These are phyloP conservation scores for Chernovozyma aurita DNA, from an alignment of 1,139 yeast species.

Conservation along the genomic window DNA sequence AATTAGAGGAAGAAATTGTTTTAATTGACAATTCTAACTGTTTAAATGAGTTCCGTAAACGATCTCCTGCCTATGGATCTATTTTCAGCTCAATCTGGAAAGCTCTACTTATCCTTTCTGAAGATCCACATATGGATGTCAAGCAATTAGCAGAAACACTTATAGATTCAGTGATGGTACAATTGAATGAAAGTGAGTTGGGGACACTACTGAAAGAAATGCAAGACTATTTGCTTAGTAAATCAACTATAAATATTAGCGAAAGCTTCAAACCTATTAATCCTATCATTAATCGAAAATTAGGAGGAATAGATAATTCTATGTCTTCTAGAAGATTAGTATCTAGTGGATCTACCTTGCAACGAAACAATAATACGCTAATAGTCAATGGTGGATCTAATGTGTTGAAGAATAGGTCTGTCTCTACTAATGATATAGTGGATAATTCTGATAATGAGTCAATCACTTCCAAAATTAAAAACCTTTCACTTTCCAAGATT, in stretches of 20 bases:
- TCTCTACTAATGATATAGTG: conserved; percentile 25
- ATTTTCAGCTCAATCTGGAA: conserved; percentile 89
- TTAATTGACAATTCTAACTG: conserved; percentile 57
- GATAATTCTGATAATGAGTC: conserved; percentile 28
- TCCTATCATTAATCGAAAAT: conserved; percentile 29
- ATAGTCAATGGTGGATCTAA: conserved; percentile 23
- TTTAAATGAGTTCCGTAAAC: conserved; percentile 56
- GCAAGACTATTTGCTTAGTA: conserved; percentile 59
- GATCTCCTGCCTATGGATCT: conserved; percentile 77
- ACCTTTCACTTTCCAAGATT: conserved; percentile 38
- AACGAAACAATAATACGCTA: conserved; percentile 24
- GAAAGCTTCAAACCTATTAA: conserved; percentile 35
- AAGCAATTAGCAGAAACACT: conserved; percentile 68
- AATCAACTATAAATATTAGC: conserved; percentile 39
- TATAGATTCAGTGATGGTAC: conserved; percentile 68
- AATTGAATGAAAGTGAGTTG: conserved; percentile 64
- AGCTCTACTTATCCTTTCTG: conserved; percentile 71
- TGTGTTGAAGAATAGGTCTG: conserved; percentile 30
- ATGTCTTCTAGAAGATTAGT: conserved; percentile 24
- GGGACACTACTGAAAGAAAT: conserved; percentile 60
- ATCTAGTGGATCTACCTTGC: conserved; percentile 29
- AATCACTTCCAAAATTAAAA: conserved; percentile 33
- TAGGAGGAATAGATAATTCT: conserved; percentile 11
- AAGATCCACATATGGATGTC: conserved; percentile 87
- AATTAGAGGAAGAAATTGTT: conserved; percentile 75